Evolutionary conservation across 2,329 filamentous ascomycete species (phyloP).

Genomic region (Penicillium sp.): DNA sequence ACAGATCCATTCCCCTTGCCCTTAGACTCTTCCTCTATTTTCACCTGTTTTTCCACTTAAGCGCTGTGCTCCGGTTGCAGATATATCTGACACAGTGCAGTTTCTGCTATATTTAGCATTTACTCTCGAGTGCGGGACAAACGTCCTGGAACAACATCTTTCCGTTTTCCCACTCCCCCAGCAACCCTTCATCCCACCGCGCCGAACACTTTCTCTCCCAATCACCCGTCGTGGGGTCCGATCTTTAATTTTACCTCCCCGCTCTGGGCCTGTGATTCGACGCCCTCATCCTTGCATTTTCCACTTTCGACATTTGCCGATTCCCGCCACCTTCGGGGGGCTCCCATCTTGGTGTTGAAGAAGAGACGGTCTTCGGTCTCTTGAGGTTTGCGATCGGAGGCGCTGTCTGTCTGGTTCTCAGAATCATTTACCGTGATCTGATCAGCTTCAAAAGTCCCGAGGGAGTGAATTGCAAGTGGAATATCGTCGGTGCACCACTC

Average conservation of each 20-base stretch:
- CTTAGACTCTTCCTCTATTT: background rate
- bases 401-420: background rate
- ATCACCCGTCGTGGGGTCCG: background rate
- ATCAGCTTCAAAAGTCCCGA: background rate
- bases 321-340: conserved; percentile 3
- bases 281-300: background rate
- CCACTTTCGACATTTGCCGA: conserved; percentile 7
- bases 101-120: conserved; percentile 36
- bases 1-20: background rate
- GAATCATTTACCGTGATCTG: background rate
- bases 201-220: conserved; percentile 1
- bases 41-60: conserved; percentile 11
- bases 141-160: conserved; percentile 17
- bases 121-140: conserved; percentile 21
- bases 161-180: conserved; percentile 6
- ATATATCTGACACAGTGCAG: conserved; percentile 26
- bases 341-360: background rate
- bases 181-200: conserved; percentile 5
- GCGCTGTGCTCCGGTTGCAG: conserved; percentile 18
- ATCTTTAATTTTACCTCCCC: background rate
- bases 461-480: conserved; percentile 19
- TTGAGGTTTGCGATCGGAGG: background rate
- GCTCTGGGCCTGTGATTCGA: background rate
- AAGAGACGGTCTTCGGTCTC: background rate
- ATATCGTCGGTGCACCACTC: conserved; percentile 11